Percentiles rank a stretch among this genome's conserved stretches.
Conservation (phyloP, 805 yeast species). For the Cyberlindnera euphorbiae region DNA sequence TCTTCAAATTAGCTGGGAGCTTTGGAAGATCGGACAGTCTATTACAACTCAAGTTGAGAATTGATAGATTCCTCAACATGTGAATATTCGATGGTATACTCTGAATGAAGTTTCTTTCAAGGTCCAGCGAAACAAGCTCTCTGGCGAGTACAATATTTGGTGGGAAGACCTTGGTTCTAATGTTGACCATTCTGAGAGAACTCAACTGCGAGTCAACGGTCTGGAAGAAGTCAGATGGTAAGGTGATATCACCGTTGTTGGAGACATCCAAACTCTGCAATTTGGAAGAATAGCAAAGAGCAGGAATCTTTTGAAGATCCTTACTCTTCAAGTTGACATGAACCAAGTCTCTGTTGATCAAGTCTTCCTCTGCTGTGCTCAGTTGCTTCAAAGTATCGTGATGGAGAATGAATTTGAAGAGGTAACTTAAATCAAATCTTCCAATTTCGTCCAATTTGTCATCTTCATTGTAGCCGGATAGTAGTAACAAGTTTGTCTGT, state of each 20-base stretch:
- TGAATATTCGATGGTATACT: constrained; percentile 55
- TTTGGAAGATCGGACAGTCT: constrained; percentile 60
- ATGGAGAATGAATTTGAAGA: constrained; percentile 75
- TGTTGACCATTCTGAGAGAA: constrained; percentile 62
- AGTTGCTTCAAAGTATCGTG: constrained; percentile 56
- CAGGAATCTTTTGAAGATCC: constrained; percentile 80
- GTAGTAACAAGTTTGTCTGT: constrained; percentile 64
- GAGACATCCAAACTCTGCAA: constrained; percentile 80
- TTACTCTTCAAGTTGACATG: constrained; percentile 69
- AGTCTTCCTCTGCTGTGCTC: constrained; percentile 66
- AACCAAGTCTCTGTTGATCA: constrained; percentile 58
- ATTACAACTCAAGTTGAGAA: constrained; percentile 69
- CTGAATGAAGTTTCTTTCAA: constrained; percentile 75
- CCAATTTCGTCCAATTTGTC: constrained; percentile 78
- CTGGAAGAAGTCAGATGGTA: constrained; percentile 84
- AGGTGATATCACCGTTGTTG: constrained; percentile 76
- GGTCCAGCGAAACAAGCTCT: constrained; percentile 58
- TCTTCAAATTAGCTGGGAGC: constrained; percentile 46
- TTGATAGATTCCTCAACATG: constrained; percentile 47
- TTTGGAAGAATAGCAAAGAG: constrained; percentile 74
- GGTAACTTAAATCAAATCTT: constrained; percentile 74
- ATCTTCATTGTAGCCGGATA: constrained; percentile 75
- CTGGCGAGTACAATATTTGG: constrained; percentile 64
- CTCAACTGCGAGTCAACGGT: constrained; percentile 64
- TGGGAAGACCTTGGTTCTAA: constrained; percentile 74